A percentile compares a stretch with the other conserved stretches of the same genome.
Conservation (phyloP, 1,139 yeast species). For the Debaryomycetaceae sp. region DNA sequence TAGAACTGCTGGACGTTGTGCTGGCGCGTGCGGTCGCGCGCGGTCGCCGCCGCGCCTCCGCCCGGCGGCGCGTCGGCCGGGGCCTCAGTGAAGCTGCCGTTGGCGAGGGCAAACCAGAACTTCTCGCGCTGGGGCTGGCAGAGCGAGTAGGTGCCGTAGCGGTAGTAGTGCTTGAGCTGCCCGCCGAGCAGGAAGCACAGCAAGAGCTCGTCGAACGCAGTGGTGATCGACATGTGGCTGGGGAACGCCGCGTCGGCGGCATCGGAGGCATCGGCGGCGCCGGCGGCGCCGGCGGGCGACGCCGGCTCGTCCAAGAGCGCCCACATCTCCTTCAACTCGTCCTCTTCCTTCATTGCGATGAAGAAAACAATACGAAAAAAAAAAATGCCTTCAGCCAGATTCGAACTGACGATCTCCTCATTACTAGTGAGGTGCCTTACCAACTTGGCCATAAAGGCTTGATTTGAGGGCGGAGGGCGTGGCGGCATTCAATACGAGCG, state of each 20-base stretch:
- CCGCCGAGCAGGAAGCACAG: conserved; percentile 90
- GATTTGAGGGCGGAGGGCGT: no score
- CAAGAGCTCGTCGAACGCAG: conserved; percentile 82
- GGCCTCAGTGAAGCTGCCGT: conserved; percentile 33
- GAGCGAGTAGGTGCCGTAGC: conserved; percentile 72
- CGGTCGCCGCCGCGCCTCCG: no score
- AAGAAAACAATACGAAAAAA: conserved; percentile 14
- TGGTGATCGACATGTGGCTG: conserved; percentile 40
- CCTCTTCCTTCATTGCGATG: conserved; percentile 16
- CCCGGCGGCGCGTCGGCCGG: conserved; percentile 13
- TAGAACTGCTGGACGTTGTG: conserved; percentile 65
- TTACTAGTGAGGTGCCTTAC: conserved; percentile 90
- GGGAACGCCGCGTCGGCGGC: no score
- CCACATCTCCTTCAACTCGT: conserved; percentile 32
- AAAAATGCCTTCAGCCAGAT: conserved; percentile 69
- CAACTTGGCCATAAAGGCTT: conserved; percentile 76
- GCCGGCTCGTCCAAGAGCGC: no score
- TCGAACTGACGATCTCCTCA: conserved; percentile 90
- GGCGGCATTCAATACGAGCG: no score
- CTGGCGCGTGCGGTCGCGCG: conserved; percentile 44
- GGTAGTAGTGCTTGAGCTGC: conserved; percentile 73
- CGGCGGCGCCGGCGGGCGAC: conserved; percentile 23
- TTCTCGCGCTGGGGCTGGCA: conserved; percentile 71
- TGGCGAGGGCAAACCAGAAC: conserved; percentile 73
- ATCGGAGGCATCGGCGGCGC: no score